phyloP scores from a whole-genome alignment of 1,284 basidiomycete genomes.

The Leccinum laetum region DNA sequence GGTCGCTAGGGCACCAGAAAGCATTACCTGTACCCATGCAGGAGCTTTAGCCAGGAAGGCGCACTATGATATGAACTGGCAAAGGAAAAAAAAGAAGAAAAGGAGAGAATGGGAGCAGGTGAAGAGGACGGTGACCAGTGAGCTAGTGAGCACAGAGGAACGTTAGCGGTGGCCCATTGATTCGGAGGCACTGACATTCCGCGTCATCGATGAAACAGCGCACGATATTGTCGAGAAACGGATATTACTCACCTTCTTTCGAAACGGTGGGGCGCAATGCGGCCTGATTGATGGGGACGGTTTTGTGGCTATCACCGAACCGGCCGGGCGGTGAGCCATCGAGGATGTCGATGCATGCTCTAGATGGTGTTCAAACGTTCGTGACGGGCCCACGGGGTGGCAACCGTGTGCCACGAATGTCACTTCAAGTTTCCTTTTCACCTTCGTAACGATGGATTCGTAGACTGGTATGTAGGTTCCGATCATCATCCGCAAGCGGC shows the following conservation, averaged over 20 bases:
- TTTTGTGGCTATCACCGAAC: conserved; percentile 16
- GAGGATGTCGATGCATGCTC: neutral
- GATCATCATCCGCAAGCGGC: conserved; percentile 26
- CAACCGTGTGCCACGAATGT: conserved; percentile 14
- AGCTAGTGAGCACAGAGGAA: neutral
- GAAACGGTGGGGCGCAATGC: conserved; percentile 6
- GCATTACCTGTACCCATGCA: neutral
- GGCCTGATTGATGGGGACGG: conserved; percentile 3
- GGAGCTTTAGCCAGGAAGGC: conserved; percentile 26
- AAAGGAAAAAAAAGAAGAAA: conserved; percentile 1
- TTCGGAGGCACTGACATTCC: conserved; percentile 26
- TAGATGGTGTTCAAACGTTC: conserved; percentile 1
- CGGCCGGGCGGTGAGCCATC: conserved; percentile 2
- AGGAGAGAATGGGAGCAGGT: conserved; percentile 12
- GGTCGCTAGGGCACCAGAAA: conserved; percentile 27
- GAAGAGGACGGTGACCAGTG: conserved; percentile 17
- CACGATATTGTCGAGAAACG: conserved; percentile 25
- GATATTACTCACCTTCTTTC: conserved; percentile 24
- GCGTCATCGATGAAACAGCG: conserved; percentile 18
- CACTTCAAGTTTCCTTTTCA: conserved; percentile 14
- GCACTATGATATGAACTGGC: conserved; percentile 5
- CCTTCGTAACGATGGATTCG: conserved; percentile 4
- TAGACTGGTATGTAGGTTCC: conserved; percentile 13
- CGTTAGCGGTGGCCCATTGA: conserved; percentile 13
- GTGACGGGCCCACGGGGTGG: conserved; percentile 1